Conservation (phyloP, 2,329 filamentous ascomycete species). For the Neofusicoccum kwambonambiense region DNA sequence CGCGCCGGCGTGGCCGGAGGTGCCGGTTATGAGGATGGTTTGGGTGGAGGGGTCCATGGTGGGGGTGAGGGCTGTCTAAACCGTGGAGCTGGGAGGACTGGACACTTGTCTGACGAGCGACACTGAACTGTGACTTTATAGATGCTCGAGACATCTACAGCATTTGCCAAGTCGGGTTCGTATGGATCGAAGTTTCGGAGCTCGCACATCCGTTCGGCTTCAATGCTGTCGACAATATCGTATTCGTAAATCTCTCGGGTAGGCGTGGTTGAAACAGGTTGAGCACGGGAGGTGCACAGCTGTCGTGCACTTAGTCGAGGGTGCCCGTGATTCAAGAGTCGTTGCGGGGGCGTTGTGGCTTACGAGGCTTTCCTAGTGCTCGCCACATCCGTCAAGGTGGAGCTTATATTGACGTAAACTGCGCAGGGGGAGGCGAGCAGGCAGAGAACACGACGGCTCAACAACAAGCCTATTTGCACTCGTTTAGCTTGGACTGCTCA, state of each 20-base stretch:
- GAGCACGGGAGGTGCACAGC: background rate
- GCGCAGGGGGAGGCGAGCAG: too few relatives aligned
- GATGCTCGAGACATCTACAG: too few relatives aligned
- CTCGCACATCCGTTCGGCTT: background rate
- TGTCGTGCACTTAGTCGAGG: background rate
- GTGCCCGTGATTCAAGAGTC: too few relatives aligned
- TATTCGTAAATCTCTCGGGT: background rate
- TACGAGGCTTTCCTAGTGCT: too few relatives aligned
- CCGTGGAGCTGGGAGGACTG: background rate
- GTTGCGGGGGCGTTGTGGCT: too few relatives aligned
- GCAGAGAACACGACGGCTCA: too few relatives aligned
- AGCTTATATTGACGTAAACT: too few relatives aligned
- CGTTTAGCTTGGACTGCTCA: too few relatives aligned
- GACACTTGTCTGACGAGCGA: background rate
- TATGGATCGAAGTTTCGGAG: background rate
- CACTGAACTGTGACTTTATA: too few relatives aligned
- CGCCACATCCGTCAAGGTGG: too few relatives aligned
- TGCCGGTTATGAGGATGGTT: conserved; percentile 24
- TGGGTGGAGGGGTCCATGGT: background rate
- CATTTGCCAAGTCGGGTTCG: too few relatives aligned
- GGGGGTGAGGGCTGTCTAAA: background rate
- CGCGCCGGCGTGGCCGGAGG: conserved; percentile 24
- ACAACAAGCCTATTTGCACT: too few relatives aligned
- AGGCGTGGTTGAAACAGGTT: background rate
- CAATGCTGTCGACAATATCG: background rate